Percentiles rank a stretch among this genome's conserved stretches.
These are phyloP conservation scores for Shiraia sp. DNA, from an alignment of 2,329 filamentous ascomycete species.

Conservation along the genomic window DNA sequence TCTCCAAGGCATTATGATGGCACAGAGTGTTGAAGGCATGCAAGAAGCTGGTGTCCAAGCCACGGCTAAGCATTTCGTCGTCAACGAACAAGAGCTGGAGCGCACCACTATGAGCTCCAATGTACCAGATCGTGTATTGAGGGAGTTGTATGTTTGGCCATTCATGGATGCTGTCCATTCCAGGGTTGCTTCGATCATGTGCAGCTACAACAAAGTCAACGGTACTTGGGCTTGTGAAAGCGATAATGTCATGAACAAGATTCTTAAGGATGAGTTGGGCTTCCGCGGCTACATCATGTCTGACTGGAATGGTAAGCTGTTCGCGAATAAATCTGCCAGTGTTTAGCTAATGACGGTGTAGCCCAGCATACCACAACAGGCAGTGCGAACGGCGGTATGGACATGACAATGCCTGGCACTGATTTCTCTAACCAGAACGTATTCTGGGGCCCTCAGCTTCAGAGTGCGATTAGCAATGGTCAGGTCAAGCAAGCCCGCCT, in stretches of 20 bases:
- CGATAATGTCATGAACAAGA: constrained; percentile 52
- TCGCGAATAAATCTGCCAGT: not conserved
- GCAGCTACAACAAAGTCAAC: constrained; percentile 51
- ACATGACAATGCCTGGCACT: constrained; percentile 62
- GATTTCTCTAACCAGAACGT: constrained; percentile 47
- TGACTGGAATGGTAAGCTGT: constrained; percentile 45
- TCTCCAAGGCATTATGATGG: constrained; percentile 49
- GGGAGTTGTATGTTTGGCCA: constrained; percentile 78
- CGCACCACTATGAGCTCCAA: constrained; percentile 56
- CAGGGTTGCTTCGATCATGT: constrained; percentile 61
- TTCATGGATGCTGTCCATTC: constrained; percentile 74
- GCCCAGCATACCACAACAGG: constrained; percentile 52
- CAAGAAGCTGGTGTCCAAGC: constrained; percentile 50
- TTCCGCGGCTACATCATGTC: constrained; percentile 53
- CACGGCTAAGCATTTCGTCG: constrained; percentile 55
- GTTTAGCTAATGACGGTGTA: constrained; percentile 2
- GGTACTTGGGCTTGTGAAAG: constrained; percentile 57
- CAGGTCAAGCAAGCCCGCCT: constrained; percentile 42
- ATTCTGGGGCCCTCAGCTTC: constrained; percentile 61
- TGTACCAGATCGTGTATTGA: constrained; percentile 73
- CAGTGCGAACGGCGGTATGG: constrained; percentile 52
- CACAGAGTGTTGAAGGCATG: constrained; percentile 51
- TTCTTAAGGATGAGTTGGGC: constrained; percentile 57
- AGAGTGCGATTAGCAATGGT: constrained; percentile 57
- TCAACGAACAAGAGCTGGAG: constrained; percentile 69